phyloP scores from a whole-genome alignment of 768 basidiomycete genomes.

The Podaxis rugospora region DNA sequence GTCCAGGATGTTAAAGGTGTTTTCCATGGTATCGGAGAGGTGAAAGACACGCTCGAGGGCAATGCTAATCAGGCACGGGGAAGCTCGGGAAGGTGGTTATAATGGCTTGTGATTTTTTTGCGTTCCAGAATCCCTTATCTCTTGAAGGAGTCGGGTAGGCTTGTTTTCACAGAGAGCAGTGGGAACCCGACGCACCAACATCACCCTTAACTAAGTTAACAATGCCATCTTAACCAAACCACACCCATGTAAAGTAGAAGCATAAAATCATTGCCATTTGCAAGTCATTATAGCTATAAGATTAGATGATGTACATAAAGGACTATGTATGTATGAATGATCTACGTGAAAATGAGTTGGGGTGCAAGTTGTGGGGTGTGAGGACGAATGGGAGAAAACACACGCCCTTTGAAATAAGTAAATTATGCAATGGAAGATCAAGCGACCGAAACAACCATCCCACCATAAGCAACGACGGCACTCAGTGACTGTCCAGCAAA shows the following conservation, averaged over 20 bases:
- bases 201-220: too few species aligned
- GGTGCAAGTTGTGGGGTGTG: neutral
- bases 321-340: neutral
- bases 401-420: neutral
- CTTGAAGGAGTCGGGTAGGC: too few species aligned
- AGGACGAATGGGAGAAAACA: neutral
- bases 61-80: neutral
- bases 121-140: neutral
- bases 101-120: neutral
- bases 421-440: neutral
- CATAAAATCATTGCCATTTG: neutral
- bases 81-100: neutral
- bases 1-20: neutral
- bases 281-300: neutral
- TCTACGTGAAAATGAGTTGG: conserved; percentile 8
- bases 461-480: neutral
- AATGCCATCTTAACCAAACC: too few species aligned
- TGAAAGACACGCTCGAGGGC: neutral
- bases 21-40: neutral
- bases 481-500: neutral
- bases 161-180: too few species aligned
- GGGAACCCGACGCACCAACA: too few species aligned
- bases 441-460: neutral
- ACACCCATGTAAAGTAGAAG: too few species aligned
- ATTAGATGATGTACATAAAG: conserved; percentile 9